These are phyloP conservation scores for Lactifluus volemus DNA, from an alignment of 768 basidiomycete species.

Conservation along the genomic window DNA sequence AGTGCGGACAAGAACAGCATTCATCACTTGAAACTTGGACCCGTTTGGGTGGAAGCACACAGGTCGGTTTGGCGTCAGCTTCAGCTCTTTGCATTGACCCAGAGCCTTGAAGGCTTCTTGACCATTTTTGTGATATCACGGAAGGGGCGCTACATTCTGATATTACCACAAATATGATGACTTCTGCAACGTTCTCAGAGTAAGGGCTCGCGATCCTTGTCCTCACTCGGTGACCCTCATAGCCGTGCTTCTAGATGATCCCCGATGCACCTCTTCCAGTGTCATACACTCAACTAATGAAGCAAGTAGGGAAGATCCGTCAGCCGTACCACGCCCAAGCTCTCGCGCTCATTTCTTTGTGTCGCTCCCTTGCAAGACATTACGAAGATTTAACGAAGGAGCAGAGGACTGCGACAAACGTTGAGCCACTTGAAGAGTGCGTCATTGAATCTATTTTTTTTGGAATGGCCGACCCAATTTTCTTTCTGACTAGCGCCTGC, in stretches of 20 bases:
- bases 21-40: constrained; percentile 9
- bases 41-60: constrained; percentile 4
- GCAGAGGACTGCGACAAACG: constrained; percentile 7
- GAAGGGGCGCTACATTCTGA: background rate
- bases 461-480: background rate
- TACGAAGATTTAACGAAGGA: constrained; percentile 8
- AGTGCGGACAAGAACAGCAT: constrained; percentile 9
- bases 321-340: constrained; percentile 14
- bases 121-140: constrained; percentile 4
- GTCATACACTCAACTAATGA: constrained; percentile 13
- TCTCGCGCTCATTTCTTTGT: constrained; percentile 11
- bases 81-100: background rate
- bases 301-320: constrained; percentile 11
- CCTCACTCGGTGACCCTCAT: background rate
- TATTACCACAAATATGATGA: background rate
- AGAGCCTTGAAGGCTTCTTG: constrained; percentile 1
- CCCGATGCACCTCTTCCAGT: constrained; percentile 14
- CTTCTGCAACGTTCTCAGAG: constrained; percentile 4
- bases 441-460: background rate
- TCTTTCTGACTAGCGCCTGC: background rate
- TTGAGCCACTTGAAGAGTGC: constrained; percentile 14
- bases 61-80: background rate
- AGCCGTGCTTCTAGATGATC: background rate
- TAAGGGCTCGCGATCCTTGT: background rate
- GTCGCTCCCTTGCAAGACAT: constrained; percentile 15